Evolutionary conservation across 768 basidiomycete genomes (phyloP), one percentile per base, ranked within the genome.

Genomic region (Suillus cothurnatus): DNA sequence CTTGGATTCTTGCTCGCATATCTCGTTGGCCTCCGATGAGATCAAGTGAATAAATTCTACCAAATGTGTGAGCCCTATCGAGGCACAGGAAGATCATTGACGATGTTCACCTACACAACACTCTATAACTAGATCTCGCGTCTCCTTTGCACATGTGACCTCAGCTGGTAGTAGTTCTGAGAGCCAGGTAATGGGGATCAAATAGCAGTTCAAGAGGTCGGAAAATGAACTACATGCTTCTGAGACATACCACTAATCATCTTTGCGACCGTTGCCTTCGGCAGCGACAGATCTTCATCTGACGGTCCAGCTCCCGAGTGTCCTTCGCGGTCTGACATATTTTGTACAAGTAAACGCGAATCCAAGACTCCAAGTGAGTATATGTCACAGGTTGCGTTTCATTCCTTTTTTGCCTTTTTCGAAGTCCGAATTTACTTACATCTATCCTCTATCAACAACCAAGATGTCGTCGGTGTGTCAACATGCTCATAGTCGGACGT

Each of bases 31-130:
- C 75, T 98, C 95, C 11, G 95, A 94, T 21, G 97, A 97, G 75
- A 99, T 91, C 77, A 99, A 80, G 76, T 99, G 94, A 67, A 99
- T 96, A 77, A 99, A 99, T 82, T 99, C 97, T 99, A 56, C 23
- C 28, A 65, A 31, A 43, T 56, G 50, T 19, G 34, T 71, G 68
- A 75, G 71, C 50, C 28, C 47, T 47, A 39, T 58, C 65, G 62
- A 61, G 58, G 66, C 49, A 63, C 62, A 52, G 26, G 36, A 31
- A 26, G 47, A 38, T 61, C 64, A 50, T 47, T 64, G 60, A 45
- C 65, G 63, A 66, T 82, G 85, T 90, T 90, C 82, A 97, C 97
- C 97, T 87, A 99, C 94, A 87, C 97, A 98, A 72, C 96, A 99
- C 81, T 98, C 95, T 77, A 96, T 95, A 49, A 99, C 91, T 68